These are phyloP conservation scores for Kwoniella sp. DNA, from an alignment of 768 basidiomycete genomes.

Conservation along the genomic window DNA sequence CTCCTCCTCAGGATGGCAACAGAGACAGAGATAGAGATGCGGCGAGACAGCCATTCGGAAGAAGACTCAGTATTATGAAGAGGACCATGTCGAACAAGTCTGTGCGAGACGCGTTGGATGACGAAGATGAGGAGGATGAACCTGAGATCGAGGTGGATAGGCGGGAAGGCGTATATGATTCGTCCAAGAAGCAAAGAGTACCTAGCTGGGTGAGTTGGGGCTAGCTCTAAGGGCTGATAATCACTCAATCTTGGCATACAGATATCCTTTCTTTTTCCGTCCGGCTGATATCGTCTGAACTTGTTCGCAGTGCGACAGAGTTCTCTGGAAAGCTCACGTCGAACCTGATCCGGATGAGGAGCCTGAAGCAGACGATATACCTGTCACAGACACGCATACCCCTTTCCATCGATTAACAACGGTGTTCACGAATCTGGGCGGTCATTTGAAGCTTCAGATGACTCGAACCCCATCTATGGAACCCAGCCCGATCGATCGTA, in stretches of 20 bases:
- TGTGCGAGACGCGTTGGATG: slow-evolving; percentile 9
- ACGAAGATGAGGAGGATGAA: slow-evolving; percentile 33
- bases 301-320: slow-evolving; percentile 52
- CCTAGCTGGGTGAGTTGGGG: slow-evolving; percentile 54
- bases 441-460: slow-evolving; percentile 31
- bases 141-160: slow-evolving; percentile 39
- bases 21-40: slow-evolving; percentile 3
- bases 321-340: slow-evolving; percentile 53
- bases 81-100: slow-evolving; percentile 38
- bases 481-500: slow-evolving; percentile 28
- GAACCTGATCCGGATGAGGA: slow-evolving; percentile 34
- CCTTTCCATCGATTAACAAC: slow-evolving; percentile 26
- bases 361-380: slow-evolving; percentile 4
- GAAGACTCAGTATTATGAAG: slow-evolving; percentile 37
- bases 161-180: slow-evolving; percentile 54
- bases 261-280: no score
- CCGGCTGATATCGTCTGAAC: not conserved
- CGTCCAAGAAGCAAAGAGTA: slow-evolving; percentile 54
- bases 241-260: not conserved
- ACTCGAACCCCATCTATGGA: slow-evolving; percentile 35
- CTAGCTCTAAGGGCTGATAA: not conserved
- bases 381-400: slow-evolving; percentile 1
- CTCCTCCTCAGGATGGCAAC: not conserved
- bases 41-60: slow-evolving; percentile 3
- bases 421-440: slow-evolving; percentile 35